Percentiles rank a stretch among this genome's conserved stretches.
Conservation (phyloP, 768 basidiomycete species). For the Saitozyma podzolica region DNA sequence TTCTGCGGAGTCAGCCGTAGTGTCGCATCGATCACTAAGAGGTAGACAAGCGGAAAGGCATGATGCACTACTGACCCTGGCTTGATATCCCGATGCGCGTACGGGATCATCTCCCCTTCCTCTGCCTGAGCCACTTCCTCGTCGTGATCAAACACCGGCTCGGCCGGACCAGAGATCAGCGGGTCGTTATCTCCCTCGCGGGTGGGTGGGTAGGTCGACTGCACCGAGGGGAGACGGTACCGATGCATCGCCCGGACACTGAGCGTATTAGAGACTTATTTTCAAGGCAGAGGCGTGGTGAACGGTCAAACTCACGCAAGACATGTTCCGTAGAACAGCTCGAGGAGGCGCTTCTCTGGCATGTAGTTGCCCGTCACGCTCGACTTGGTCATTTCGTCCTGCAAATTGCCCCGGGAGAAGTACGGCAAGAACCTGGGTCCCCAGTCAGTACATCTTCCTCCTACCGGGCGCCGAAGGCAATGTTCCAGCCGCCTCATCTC, state of each 20-base stretch:
- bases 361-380: constrained; percentile 78
- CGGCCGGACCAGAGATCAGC: constrained; percentile 62
- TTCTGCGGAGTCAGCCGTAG: constrained; percentile 57
- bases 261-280: neutral
- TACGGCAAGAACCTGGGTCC: constrained; percentile 68
- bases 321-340: constrained; percentile 90
- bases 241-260: constrained; percentile 87
- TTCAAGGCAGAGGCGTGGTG: no score
- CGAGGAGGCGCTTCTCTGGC: constrained; percentile 82
- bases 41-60: neutral
- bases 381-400: constrained; percentile 88
- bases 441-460: constrained; percentile 9
- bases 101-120: constrained; percentile 69
- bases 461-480: neutral
- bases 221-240: constrained; percentile 63
- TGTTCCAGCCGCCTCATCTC: neutral
- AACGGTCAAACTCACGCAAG: constrained; percentile 59
- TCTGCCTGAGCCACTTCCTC: constrained; percentile 61
- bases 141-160: constrained; percentile 76
- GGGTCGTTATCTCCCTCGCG: constrained; percentile 70
- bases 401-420: constrained; percentile 73
- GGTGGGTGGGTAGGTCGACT: constrained; percentile 39
- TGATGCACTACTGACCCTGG: constrained; percentile 68
- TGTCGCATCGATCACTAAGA: neutral
- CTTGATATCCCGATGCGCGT: constrained; percentile 95